These are phyloP conservation scores for Prototheca wickerhamii DNA, from an alignment of 163 green algal genomes.

Conservation along the genomic window DNA sequence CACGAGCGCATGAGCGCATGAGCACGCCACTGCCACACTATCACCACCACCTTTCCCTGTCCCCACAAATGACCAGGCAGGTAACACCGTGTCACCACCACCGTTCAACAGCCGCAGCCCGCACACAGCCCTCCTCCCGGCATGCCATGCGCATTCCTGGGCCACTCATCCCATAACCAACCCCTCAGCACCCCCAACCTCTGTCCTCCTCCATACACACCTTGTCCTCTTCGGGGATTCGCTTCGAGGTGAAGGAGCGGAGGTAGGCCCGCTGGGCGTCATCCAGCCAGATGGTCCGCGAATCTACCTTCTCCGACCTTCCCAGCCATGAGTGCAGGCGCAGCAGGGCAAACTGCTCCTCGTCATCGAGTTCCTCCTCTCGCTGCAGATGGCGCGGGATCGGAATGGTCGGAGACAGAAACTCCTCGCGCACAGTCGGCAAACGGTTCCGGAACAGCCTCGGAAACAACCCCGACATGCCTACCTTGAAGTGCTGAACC, in stretches of 20 bases:
- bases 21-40: no score
- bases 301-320: not conserved
- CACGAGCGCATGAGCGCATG: no score
- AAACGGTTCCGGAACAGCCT: not conserved
- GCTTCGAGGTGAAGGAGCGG: conserved; percentile 14
- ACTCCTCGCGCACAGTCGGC: not conserved
- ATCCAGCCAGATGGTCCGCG: conserved; percentile 10
- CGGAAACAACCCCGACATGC: not conserved
- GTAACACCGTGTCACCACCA: no score
- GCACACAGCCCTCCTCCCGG: no score
- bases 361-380: conserved; percentile 7
- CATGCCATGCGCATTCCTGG: no score
- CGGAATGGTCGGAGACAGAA: no score
- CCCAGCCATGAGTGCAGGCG: conserved; percentile 17
- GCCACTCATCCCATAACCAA: no score
- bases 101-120: no score
- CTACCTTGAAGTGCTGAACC: conserved; percentile 1
- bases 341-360: conserved; percentile 20
- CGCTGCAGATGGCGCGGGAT: not conserved
- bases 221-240: not conserved
- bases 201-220: no score
- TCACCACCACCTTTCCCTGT: no score
- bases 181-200: no score
- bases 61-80: no score
- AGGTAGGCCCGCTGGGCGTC: conserved; percentile 28